These are phyloP conservation scores for Adansonia madagascariensis DNA, from an alignment of 441 rosid genomes.

Conservation along the genomic window DNA sequence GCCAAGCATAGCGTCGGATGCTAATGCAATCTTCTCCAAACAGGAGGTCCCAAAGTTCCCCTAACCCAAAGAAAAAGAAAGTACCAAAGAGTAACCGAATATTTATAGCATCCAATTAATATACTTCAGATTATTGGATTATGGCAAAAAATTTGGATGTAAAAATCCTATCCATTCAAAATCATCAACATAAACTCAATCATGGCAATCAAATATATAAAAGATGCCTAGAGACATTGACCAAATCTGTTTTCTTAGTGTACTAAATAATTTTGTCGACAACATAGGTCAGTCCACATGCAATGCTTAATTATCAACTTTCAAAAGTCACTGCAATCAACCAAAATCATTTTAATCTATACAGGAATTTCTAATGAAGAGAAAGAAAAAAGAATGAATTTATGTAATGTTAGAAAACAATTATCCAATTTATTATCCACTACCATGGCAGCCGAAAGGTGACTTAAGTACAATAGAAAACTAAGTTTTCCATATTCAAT, in stretches of 20 bases:
- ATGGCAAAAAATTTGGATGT: not conserved
- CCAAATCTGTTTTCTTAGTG: slow-evolving; percentile 31
- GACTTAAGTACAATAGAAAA: not conserved
- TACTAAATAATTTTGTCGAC: slow-evolving; percentile 28
- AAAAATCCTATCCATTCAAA: slow-evolving; percentile 14
- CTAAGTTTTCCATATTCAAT: slow-evolving; percentile 12
- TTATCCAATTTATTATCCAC: not conserved
- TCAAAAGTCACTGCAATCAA: not conserved
- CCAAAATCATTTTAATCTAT: slow-evolving; percentile 3
- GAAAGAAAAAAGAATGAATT: slow-evolving; percentile 12
- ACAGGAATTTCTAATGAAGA: slow-evolving; percentile 15
- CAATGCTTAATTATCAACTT: slow-evolving; percentile 26
- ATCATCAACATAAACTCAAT: slow-evolving; percentile 16
- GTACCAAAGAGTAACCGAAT: slow-evolving; percentile 2
- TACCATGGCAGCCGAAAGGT: not conserved
- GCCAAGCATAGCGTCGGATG: slow-evolving; percentile 2
- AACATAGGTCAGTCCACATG: slow-evolving; percentile 40
- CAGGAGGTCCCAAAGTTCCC: not conserved
- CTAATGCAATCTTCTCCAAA: not conserved
- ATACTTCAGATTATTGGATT: slow-evolving; percentile 8
- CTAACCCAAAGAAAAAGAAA: slow-evolving; percentile 4
- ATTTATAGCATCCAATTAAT: not conserved
- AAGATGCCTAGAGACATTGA: slow-evolving; percentile 27
- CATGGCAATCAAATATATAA: slow-evolving; percentile 11
- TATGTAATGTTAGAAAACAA: slow-evolving; percentile 5